These are phyloP conservation scores for Scutellaria barbata DNA, from an alignment of 257 asterid species.

Conservation along the genomic window DNA sequence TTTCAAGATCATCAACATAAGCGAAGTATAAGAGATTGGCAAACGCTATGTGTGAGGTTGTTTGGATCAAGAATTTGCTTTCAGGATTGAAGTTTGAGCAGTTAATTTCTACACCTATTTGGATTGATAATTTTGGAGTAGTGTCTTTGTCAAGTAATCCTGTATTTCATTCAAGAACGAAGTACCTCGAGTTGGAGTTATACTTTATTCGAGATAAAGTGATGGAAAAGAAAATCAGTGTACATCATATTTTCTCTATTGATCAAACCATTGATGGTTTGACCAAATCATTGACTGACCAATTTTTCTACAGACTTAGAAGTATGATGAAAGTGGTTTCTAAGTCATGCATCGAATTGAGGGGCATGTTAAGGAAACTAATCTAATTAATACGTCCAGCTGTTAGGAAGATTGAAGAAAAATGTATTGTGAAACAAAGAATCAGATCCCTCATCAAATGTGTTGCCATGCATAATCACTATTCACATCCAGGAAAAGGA, in stretches of 20 bases:
- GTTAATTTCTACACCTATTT: too few relatives aligned
- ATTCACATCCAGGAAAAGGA: too few relatives aligned
- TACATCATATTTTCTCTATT: not conserved
- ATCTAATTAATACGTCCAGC: too few relatives aligned
- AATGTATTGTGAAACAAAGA: too few relatives aligned
- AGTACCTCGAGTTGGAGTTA: not conserved
- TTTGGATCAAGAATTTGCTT: not conserved
- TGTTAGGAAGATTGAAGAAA: too few relatives aligned
- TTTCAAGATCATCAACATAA: not conserved
- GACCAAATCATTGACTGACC: not conserved
- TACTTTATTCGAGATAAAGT: not conserved
- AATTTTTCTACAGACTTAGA: not conserved
- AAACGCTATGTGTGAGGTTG: not conserved
- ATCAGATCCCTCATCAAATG: too few relatives aligned
- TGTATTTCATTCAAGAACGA: not conserved
- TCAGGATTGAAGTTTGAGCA: not conserved
- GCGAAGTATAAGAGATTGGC: not conserved
- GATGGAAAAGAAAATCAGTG: not conserved
- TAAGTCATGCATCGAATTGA: too few relatives aligned
- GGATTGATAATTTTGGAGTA: not conserved
- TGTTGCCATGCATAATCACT: too few relatives aligned
- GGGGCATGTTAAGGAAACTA: too few relatives aligned
- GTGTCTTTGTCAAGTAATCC: not conserved
- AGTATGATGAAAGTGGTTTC: not conserved
- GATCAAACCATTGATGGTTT: not conserved